These are phyloP conservation scores for Pelargonium nanum DNA, from an alignment of 345 rosid genomes.

Conservation along the genomic window DNA sequence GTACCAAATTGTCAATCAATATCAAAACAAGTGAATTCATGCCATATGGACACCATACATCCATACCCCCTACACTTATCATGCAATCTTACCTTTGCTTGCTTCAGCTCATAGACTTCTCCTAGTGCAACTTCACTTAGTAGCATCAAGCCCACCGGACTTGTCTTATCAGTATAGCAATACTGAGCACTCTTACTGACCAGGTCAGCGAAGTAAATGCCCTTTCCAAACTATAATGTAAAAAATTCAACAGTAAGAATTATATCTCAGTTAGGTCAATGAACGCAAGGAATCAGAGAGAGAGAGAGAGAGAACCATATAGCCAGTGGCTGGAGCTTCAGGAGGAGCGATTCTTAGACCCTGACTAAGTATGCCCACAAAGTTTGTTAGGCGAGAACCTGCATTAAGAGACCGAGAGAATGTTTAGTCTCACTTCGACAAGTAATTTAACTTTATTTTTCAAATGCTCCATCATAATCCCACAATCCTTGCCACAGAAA, in stretches of 20 bases:
- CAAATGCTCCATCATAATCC: not conserved
- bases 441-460: not conserved
- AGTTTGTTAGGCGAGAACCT: conserved; percentile 93
- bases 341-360: conserved; percentile 98
- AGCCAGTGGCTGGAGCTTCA: conserved; percentile 98
- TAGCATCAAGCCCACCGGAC: conserved; percentile 85
- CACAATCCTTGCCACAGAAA: not conserved
- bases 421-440: not conserved
- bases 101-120: conserved; percentile 66
- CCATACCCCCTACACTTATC: no score
- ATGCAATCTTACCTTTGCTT: conserved; percentile 68
- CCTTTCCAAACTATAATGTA: conserved; percentile 78
- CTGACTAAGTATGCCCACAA: conserved; percentile 92
- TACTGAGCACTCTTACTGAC: conserved; percentile 99
- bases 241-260: conserved; percentile 14
- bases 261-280: not conserved
- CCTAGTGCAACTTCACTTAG: conserved; percentile 91
- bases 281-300: conserved; percentile 1
- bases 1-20: no score
- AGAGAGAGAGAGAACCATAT: conserved; percentile 59
- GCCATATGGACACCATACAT: no score
- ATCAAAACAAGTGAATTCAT: no score
- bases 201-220: conserved; percentile 91
- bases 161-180: conserved; percentile 66
- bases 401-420: conserved; percentile 3